phyloP scores from a whole-genome alignment of 2,329 filamentous ascomycete species.

The Hypoxylon sp. region DNA sequence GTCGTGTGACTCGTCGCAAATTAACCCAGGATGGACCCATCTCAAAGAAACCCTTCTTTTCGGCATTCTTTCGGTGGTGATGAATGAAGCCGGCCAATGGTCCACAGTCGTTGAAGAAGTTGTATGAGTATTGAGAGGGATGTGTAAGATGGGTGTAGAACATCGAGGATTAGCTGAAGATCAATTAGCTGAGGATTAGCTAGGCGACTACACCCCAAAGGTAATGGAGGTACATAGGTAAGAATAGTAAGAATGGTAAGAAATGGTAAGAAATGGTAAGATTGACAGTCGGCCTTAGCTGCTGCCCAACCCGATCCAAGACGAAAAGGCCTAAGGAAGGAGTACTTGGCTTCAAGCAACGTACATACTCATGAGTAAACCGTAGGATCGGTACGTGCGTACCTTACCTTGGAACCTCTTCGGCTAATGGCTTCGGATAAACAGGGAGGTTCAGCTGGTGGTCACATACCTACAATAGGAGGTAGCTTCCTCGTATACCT shows the following conservation, averaged over 20 bases:
- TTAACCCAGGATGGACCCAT: slow-evolving; percentile 34
- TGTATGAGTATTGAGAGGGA: slow-evolving; percentile 2
- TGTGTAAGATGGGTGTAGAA: not conserved
- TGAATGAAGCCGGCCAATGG: slow-evolving; percentile 32
- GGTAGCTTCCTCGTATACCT: slow-evolving; percentile 5
- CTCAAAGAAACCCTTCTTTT: slow-evolving; percentile 26
- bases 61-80: slow-evolving; percentile 24
- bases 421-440: slow-evolving; percentile 43
- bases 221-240: slow-evolving; percentile 7
- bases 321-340: slow-evolving; percentile 2
- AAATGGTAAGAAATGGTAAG: too few species aligned
- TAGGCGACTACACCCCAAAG: not conserved
- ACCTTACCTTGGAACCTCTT: slow-evolving; percentile 18
- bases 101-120: slow-evolving; percentile 23
- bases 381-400: not conserved
- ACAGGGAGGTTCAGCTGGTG: slow-evolving; percentile 24
- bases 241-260: not conserved
- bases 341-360: slow-evolving; percentile 1
- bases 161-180: slow-evolving; percentile 11
- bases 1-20: slow-evolving; percentile 39
- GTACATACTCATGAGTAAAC: slow-evolving; percentile 3
- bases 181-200: not conserved
- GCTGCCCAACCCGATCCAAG: slow-evolving; percentile 34
- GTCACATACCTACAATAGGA: not conserved
- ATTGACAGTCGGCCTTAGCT: slow-evolving; percentile 25